phyloP scores from a whole-genome alignment of 371 early-diverging fungal genomes.

The Mortierella sp. region DNA sequence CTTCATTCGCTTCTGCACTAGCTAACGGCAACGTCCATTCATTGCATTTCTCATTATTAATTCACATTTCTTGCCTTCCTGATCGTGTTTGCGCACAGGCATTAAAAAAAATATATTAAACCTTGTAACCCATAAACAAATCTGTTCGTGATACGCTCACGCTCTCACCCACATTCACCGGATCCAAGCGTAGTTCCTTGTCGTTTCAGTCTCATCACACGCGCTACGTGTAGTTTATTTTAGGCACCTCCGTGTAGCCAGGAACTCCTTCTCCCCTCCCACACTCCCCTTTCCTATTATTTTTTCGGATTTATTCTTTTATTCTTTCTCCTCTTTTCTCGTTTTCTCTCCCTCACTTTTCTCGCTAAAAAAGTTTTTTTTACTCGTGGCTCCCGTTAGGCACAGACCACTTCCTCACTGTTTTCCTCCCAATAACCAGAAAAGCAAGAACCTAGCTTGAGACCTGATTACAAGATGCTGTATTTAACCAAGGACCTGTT shows the following conservation, averaged over 20 bases:
- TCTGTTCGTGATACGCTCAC: not conserved
- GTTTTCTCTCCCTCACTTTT: not conserved
- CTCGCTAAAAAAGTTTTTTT: not conserved
- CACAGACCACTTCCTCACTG: slow-evolving; percentile 1
- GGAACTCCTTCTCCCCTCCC: slow-evolving; percentile 5
- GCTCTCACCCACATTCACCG: not conserved
- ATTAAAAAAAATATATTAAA: not conserved
- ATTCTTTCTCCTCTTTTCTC: not conserved
- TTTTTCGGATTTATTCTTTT: not conserved
- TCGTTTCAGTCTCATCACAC: slow-evolving; percentile 3
- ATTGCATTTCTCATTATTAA: not conserved
- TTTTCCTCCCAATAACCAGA: not conserved
- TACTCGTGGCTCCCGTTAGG: not conserved
- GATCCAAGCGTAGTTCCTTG: not conserved
- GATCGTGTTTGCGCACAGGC: not conserved
- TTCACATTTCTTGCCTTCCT: not conserved
- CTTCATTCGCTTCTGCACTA: not conserved
- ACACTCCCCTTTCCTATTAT: slow-evolving; percentile 2
- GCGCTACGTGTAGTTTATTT: slow-evolving; percentile 2
- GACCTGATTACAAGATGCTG: slow-evolving; percentile 61
- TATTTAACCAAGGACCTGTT: slow-evolving; percentile 76
- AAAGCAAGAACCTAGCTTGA: not conserved
- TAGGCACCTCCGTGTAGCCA: slow-evolving; percentile 9
- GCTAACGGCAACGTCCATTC: slow-evolving; percentile 2
- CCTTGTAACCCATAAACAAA: not conserved